Conservation (phyloP, 1,139 yeast genomes). For the Diutina ranongensis region DNA sequence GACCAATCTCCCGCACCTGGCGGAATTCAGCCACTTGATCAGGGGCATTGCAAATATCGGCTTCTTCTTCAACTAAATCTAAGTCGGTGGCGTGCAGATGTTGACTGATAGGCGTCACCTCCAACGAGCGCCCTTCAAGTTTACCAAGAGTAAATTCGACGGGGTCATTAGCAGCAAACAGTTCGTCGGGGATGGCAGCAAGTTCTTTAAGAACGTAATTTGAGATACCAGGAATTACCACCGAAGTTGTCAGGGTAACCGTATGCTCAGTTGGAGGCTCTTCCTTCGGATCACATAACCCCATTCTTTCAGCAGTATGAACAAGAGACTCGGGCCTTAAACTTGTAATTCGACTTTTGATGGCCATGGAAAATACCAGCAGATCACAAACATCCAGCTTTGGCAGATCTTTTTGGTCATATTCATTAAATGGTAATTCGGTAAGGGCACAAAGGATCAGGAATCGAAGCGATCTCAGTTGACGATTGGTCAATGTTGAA, state of each 20-base stretch:
- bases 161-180: slow-evolving; percentile 47
- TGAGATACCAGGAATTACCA: slow-evolving; percentile 52
- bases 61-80: slow-evolving; percentile 4
- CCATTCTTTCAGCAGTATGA: background rate
- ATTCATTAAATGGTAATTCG: slow-evolving; percentile 25
- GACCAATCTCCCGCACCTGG: background rate
- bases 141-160: slow-evolving; percentile 64
- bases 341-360: background rate
- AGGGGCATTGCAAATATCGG: background rate
- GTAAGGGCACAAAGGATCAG: slow-evolving; percentile 31
- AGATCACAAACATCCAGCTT: background rate
- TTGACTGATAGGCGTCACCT: background rate
- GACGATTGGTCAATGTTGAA: background rate
- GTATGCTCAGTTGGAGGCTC: background rate
- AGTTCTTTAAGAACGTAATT: slow-evolving; percentile 53
- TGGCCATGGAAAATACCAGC: background rate
- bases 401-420: background rate
- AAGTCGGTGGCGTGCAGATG: background rate
- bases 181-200: slow-evolving; percentile 74
- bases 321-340: background rate
- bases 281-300: background rate
- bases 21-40: background rate
- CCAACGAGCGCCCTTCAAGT: slow-evolving; percentile 44
- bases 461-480: slow-evolving; percentile 14
- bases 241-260: slow-evolving; percentile 15